Base-by-base conservation (phyloP, 2,329 filamentous ascomycete species). In the Calonectria crousiana region DNA sequence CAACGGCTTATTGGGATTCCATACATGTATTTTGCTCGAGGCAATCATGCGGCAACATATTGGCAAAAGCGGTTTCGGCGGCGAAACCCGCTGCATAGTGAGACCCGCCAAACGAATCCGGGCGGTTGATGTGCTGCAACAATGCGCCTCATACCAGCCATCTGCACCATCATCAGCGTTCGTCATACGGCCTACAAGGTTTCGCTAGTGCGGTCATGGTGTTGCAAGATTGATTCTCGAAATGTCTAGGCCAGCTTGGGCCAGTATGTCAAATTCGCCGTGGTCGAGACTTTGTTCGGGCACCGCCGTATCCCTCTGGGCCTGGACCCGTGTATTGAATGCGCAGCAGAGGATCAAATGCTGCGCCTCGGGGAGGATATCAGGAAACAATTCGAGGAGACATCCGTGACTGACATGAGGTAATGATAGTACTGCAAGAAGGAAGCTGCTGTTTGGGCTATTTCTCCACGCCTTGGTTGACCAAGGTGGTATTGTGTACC, bases 91-190 rank as follows among this genome's bases (percentile, higher is more conserved):
- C 34, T 38, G 3, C 20, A 11, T 16, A 23, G 36, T 28, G 56
- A 34, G 56, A 62, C 56, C 23, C 3, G 8, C 56, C 23, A 62
- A 26, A 38, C 56, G 14, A 62, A 62, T 62, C 56, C 56, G 56
- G 56, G 23, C 23, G 34, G 23, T 41, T 62, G 56, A 41, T 41
- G 36, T 3, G 23, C 23, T 28, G 36, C 32, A 62, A 62, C 56
- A 62, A 62, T 41, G 56, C 56, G 36, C 56, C 56, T 62, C 56
- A 62, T 62, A 62, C 56, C 56, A 62, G 56, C 56, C 16, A 26
- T 41, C 38, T 41, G 53, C 8, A 28, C 9, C 34, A 41, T 38
- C 34, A 41, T 28, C 14, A 13, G 38, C 32, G 8, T 62, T 41
- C 56, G 14, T 62, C 56, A 62, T 20, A 26, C 36, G 18, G 36